These are phyloP conservation scores for Isabelozyma heimii DNA, from an alignment of 805 yeast species.

Conservation along the genomic window DNA sequence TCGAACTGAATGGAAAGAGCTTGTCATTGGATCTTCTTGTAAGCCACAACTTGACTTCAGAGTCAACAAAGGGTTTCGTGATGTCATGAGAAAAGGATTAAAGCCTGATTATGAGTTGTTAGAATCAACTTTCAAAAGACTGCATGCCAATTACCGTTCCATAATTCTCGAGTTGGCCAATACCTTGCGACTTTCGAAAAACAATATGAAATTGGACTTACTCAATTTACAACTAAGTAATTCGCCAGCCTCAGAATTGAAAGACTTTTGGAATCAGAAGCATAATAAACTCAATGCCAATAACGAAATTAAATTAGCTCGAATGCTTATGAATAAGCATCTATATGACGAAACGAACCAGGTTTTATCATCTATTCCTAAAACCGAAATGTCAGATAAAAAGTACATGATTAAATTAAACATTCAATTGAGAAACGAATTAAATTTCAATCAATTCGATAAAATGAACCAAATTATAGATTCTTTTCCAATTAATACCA, in stretches of 20 bases:
- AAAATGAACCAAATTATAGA: conserved; percentile 17
- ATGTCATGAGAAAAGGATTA: conserved; percentile 31
- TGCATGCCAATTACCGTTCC: conserved; percentile 13
- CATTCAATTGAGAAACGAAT: conserved; percentile 20
- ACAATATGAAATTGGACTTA: not conserved
- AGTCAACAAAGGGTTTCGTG: conserved; percentile 29
- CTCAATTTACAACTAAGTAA: conserved; percentile 12
- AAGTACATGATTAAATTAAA: conserved; percentile 24
- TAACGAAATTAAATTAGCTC: conserved; percentile 24
- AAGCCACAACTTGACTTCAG: conserved; percentile 27
- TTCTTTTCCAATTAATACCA: conserved; percentile 29
- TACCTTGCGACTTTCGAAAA: not conserved
- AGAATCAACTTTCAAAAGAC: conserved; percentile 27
- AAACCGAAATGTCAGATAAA: conserved; percentile 22
- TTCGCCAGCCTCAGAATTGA: conserved; percentile 12
- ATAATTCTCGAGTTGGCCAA: not conserved
- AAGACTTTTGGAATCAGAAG: conserved; percentile 10
- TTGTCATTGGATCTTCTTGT: conserved; percentile 12
- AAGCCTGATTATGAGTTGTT: conserved; percentile 32
- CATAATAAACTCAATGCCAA: conserved; percentile 18
- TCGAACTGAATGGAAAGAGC: conserved; percentile 19
- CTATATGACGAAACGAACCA: conserved; percentile 19
- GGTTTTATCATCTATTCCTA: conserved; percentile 19
- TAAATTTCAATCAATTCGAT: conserved; percentile 14
- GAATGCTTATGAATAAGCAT: conserved; percentile 28